Base-by-base conservation (phyloP, 768 basidiomycete species). In the Ramaria rubella region DNA sequence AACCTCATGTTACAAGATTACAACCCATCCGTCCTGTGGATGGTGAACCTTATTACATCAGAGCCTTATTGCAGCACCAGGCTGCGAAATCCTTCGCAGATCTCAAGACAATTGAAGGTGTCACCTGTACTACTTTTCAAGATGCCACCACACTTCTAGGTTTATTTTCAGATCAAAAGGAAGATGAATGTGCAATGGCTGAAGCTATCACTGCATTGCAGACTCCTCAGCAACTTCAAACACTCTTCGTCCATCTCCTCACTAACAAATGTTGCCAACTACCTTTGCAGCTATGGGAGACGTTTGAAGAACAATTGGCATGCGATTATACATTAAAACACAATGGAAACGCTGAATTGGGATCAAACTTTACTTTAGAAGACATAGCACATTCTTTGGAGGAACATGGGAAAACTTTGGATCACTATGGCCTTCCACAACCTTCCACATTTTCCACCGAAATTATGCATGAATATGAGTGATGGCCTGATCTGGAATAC, bases 211-310 rank as follows among this genome's bases (percentile, higher is more conserved):
- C 62, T 7, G 55, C 58, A 1, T 60, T 71, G 1, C 54, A 61
- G 4, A 72, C 74, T 0, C 76, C 74, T 0, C 50, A 55, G 2
- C 73, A 77, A 58, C 63, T 78, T 0, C 71, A 71, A 1, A 51
- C 68, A 29, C 68, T 77, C 2, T 74, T 77, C 61, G 67, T 70
- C 17, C 67, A 74, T 46, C 59, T 76, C 3, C 55, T 75, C 2
- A 60, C 71, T 36, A 70, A 77, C 40, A 66, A 70, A 23, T 67
- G 65, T 42, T 58, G 71, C 5, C 52, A 58, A 2, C 49, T 62
- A 0, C 67, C 63, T 21, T 38, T 67, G 5, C 31, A 58, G 15
- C 56, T 69, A 1, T 72, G 72, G 72, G 59, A 67, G 5, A 58
- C 52, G 3, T 67, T 69, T 52, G 53, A 53, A 11, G 62, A 63